Conservation (phyloP, 352 stramenopile species). For the Globisporangium apiculatum region DNA sequence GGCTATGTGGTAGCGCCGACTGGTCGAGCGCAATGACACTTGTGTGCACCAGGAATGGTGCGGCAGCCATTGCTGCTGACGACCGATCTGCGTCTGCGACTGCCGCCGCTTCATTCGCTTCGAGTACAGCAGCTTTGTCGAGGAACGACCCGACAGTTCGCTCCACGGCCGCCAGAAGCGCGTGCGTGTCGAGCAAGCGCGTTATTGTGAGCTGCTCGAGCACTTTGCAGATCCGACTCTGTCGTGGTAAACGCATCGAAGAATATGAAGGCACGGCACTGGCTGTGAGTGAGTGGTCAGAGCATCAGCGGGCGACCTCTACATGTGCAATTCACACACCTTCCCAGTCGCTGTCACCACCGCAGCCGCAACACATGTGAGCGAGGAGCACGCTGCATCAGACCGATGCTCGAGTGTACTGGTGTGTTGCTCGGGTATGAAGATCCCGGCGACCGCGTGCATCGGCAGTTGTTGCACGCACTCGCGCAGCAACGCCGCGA, state of each 20-base stretch:
- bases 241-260: background rate
- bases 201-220: constrained; percentile 9
- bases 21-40: constrained; percentile 14
- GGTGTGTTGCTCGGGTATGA: background rate
- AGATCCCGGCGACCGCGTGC: constrained; percentile 4
- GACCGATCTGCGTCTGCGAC: too few species aligned
- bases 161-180: background rate
- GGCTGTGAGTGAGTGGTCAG: background rate
- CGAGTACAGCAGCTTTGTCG: background rate
- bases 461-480: constrained; percentile 8
- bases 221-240: constrained; percentile 10
- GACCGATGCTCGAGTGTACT: background rate
- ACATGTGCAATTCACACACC: background rate
- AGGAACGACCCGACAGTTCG: background rate
- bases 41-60: background rate
- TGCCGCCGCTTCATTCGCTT: background rate
- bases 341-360: constrained; percentile 10
- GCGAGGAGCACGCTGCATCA: background rate
- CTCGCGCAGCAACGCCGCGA: constrained; percentile 13
- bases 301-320: too few species aligned
- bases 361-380: background rate
- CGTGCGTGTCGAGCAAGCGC: background rate
- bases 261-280: background rate
- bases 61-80: too few species aligned
- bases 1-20: background rate